phyloP scores from a whole-genome alignment of 2,329 filamentous ascomycete genomes.

The Pseudogymnoascus sp. region DNA sequence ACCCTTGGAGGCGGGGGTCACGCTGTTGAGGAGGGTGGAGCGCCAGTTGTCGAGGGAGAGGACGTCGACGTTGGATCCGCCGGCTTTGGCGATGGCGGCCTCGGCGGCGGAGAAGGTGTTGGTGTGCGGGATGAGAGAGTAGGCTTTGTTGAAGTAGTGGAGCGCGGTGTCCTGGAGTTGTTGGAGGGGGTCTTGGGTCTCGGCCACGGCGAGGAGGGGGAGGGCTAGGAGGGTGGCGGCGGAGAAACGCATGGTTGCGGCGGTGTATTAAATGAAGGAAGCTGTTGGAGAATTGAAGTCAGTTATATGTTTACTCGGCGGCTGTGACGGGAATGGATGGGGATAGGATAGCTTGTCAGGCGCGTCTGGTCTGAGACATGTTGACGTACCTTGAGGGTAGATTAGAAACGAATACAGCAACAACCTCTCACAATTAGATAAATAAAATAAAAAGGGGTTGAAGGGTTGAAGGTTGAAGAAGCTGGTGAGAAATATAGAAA shows the following conservation, averaged over 20 bases:
- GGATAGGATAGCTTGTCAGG: neutral
- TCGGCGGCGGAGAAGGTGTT: conserved; percentile 33
- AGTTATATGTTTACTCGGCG: neutral
- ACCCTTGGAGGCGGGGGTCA: conserved; percentile 47
- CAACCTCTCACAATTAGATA: conserved; percentile 2
- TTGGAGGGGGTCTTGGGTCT: conserved; percentile 41
- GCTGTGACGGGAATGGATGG: neutral
- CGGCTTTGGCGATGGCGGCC: conserved; percentile 42
- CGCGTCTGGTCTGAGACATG: neutral
- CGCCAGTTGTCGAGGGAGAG: conserved; percentile 65
- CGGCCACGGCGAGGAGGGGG: conserved; percentile 45
- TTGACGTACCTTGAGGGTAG: conserved; percentile 6
- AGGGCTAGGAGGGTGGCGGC: conserved; percentile 42
- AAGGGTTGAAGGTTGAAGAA: neutral
- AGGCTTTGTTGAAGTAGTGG: conserved; percentile 52
- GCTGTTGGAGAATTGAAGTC: neutral
- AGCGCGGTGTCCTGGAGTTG: conserved; percentile 57
- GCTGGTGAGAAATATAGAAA: neutral
- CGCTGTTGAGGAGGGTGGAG: conserved; percentile 53
- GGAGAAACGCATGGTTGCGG: conserved; percentile 47
- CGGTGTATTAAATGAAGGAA: neutral
- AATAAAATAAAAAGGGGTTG: neutral
- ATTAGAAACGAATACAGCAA: conserved; percentile 11
- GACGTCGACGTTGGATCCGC: conserved; percentile 41
- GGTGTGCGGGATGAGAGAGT: conserved; percentile 44